Evolutionary conservation across 495 filamentous ascomycete species (phyloP).

Genomic region (Amphirosellinia nigrospora): DNA sequence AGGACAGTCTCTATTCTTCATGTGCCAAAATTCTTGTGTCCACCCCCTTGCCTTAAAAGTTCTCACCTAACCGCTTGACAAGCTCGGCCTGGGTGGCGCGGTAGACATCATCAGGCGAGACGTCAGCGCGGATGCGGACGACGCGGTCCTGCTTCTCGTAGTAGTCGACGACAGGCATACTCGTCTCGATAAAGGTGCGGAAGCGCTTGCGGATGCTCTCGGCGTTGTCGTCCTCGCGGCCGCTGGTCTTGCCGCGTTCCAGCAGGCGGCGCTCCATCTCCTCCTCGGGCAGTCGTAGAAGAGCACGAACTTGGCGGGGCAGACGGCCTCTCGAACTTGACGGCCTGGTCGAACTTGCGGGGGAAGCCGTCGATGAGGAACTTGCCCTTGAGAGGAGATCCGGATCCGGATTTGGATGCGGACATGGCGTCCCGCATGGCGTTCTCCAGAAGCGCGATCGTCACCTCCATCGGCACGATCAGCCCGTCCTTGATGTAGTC

Average conservation of each 20-base stretch:
- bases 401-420: slow-evolving; percentile 32
- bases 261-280: slow-evolving; percentile 83
- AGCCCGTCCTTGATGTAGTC: slow-evolving; percentile 88
- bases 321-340: slow-evolving; percentile 91
- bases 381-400: slow-evolving; percentile 48
- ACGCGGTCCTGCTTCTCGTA: slow-evolving; percentile 81
- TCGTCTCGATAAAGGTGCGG: slow-evolving; percentile 88
- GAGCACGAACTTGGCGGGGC: slow-evolving; percentile 78
- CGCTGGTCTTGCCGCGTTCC: slow-evolving; percentile 89
- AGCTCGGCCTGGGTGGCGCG: slow-evolving; percentile 61
- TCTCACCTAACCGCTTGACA: slow-evolving; percentile 39
- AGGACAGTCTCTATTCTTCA: background rate
- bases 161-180: slow-evolving; percentile 92
- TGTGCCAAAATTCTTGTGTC: background rate
- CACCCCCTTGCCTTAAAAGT: slow-evolving; percentile 24
- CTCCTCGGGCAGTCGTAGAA: slow-evolving; percentile 89
- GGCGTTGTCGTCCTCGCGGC: slow-evolving; percentile 88
- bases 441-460: slow-evolving; percentile 90
- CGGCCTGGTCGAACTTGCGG: slow-evolving; percentile 93
- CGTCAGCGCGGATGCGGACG: slow-evolving; percentile 73
- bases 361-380: slow-evolving; percentile 98
- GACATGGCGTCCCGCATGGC: slow-evolving; percentile 70
- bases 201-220: slow-evolving; percentile 97
- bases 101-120: slow-evolving; percentile 76
- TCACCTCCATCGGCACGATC: slow-evolving; percentile 99